Evolutionary conservation across 2,329 filamentous ascomycete species (phyloP), one percentile per base, ranked within the genome.

Genomic region (Aspergillus fijiensis): DNA sequence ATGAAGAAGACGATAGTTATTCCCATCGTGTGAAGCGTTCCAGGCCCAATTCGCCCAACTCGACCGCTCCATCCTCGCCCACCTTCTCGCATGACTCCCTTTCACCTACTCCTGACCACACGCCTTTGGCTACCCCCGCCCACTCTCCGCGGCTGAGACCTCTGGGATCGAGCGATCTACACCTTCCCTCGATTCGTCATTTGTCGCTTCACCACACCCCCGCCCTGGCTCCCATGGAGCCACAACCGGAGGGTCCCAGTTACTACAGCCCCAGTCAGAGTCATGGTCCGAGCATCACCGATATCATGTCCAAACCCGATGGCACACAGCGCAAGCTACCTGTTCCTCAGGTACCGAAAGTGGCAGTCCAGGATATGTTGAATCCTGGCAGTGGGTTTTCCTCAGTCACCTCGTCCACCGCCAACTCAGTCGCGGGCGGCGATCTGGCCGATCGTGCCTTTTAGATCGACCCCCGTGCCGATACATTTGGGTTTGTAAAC

Each of bases 11-110:
- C 58, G 89, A 97, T 68, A 89, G 89, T 67, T 94, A 93, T 75
- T 78, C 81, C 54, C 87, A 86, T 53, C 82, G 92, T 73, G 85
- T 89, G 27, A 98, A 98, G 83, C 88, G 92, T 64, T 98, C 94
- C 61, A 84, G 94, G 68, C 94, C 95, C 49, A 95, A 93, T 75
- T 97, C 94, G 39, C 95, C 94, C 56, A 92, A 96, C 78, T 97
- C 93, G 9, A 98, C 94, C 2, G 94, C 94, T 51, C 95, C 95
- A 21, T 96, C 94, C 27, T 98, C 94, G 33, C 94, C 94, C 27
- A 97, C 93, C 3, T 96, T 97, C 76, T 97, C 94, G 2, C 92
- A 97, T 78, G 92, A 96, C 77, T 97, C 94, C 11, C 85, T 94
- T 51, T 98, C 94, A 10, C 95, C 94, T 4, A 99, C 94, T 1